Conservation (phyloP, 164 flowering plant genomes). For the Vitis rotundifolia region DNA sequence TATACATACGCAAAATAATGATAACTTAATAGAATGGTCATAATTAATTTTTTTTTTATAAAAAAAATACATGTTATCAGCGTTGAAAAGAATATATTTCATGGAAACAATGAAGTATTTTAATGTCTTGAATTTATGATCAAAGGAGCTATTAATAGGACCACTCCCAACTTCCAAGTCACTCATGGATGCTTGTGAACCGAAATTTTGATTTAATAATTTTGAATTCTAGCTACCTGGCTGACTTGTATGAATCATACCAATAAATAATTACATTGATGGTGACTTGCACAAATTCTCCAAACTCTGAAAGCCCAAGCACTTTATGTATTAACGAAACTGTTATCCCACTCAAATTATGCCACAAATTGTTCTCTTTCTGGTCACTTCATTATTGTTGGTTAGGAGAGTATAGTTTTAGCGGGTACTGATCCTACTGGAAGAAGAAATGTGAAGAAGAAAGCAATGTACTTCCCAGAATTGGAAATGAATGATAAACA, state of each 20-base stretch:
- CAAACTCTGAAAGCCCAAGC: neutral
- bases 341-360: neutral
- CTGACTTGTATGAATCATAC: neutral
- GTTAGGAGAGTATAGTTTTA: neutral
- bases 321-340: neutral
- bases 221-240: neutral
- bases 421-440: neutral
- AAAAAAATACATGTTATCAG: no score
- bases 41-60: no score
- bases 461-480: neutral
- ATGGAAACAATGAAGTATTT: neutral
- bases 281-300: neutral
- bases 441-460: neutral
- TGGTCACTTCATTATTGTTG: neutral
- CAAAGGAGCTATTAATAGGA: neutral
- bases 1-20: neutral
- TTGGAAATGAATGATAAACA: neutral
- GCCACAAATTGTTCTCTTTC: neutral
- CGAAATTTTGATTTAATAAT: neutral
- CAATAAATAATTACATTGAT: neutral
- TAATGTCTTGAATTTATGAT: neutral
- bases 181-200: neutral
- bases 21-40: neutral
- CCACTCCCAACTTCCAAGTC: constrained; percentile 1
- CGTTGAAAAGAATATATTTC: neutral